Conservation (phyloP, 2,329 filamentous ascomycete genomes). For the Hypoxylon sp. region DNA sequence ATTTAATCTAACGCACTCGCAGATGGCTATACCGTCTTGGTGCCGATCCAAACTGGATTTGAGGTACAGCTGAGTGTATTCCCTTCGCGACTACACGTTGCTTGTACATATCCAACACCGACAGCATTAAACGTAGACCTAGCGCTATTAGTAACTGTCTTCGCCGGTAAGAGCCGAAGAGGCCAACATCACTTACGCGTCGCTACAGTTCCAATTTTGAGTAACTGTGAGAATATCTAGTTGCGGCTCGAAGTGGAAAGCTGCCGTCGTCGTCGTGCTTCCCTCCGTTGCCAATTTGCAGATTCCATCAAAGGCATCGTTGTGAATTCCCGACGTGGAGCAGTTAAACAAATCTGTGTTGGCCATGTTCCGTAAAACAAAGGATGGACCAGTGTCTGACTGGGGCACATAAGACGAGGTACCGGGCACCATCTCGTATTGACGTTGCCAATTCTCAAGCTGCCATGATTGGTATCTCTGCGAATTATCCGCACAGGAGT, state of each 20-base stretch:
- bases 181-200: slow-evolving; percentile 46
- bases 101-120: slow-evolving; percentile 54
- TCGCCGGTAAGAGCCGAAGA: background rate
- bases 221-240: slow-evolving; percentile 51
- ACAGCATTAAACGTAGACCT: slow-evolving; percentile 49
- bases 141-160: slow-evolving; percentile 10
- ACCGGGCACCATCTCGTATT: slow-evolving; percentile 51
- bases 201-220: slow-evolving; percentile 52
- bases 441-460: slow-evolving; percentile 53
- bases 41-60: slow-evolving; percentile 54
- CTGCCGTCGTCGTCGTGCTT: slow-evolving; percentile 39
- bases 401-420: slow-evolving; percentile 36
- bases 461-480: slow-evolving; percentile 55
- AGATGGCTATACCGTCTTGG: slow-evolving; percentile 33
- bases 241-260: slow-evolving; percentile 52
- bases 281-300: slow-evolving; percentile 44
- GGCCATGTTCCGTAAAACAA: slow-evolving; percentile 51
- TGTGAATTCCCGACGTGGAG: slow-evolving; percentile 39
- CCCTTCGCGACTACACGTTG: slow-evolving; percentile 50
- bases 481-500: slow-evolving; percentile 48
- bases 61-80: slow-evolving; percentile 54
- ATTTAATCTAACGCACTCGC: background rate
- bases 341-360: slow-evolving; percentile 51
- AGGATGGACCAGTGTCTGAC: slow-evolving; percentile 53
- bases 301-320: slow-evolving; percentile 48